A percentile compares a stretch with the other conserved stretches of the same genome.
phyloP scores from a whole-genome alignment of 352 stramenopile species.

The Labyrinthula sp. region DNA sequence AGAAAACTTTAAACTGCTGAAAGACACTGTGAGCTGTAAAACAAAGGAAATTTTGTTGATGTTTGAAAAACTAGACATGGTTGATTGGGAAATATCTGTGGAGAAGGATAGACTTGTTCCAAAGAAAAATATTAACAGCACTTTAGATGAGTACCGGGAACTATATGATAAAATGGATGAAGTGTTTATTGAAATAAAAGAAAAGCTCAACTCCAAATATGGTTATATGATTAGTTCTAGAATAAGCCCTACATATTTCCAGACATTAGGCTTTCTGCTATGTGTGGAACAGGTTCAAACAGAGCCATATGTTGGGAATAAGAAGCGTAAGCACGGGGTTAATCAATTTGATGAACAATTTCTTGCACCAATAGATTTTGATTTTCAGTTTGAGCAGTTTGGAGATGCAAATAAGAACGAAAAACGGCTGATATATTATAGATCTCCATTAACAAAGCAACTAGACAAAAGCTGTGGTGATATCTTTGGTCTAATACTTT shows the following conservation, averaged over 20 bases:
- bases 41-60: no score
- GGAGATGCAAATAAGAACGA: no score
- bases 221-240: constrained; percentile 1
- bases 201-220: not conserved
- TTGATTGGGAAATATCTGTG: constrained; percentile 18
- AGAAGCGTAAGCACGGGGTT: no score
- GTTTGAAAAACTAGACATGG: not conserved
- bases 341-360: not conserved
- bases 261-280: not conserved
- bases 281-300: constrained; percentile 10
- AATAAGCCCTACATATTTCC: not conserved
- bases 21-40: no score
- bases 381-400: constrained; percentile 30
- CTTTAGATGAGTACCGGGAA: constrained; percentile 1
- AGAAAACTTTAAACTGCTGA: no score
- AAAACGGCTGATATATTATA: no score
- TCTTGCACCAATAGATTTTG: constrained; percentile 2
- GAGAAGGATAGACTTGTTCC: constrained; percentile 10
- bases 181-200: not conserved
- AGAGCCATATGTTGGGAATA: constrained; percentile 20
- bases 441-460: no score
- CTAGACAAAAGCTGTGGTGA: no score
- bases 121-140: not conserved
- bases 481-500: no score
- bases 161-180: constrained; percentile 12